Conservation (phyloP, 805 yeast species). For the Hanseniaspora meyeri region DNA sequence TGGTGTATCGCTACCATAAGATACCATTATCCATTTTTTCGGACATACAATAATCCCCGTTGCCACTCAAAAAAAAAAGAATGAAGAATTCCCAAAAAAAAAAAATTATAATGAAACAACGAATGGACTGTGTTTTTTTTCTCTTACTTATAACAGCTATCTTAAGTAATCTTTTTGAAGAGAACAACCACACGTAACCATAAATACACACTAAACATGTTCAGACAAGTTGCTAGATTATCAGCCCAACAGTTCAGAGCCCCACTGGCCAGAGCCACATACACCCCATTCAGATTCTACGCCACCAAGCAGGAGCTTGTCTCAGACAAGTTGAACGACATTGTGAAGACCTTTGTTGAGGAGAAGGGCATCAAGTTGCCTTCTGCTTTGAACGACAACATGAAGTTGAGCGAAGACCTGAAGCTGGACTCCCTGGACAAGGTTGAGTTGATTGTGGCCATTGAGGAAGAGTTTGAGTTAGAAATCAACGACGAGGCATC, state of each 20-base stretch:
- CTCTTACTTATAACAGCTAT: too few relatives aligned
- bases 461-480: slow-evolving; percentile 66
- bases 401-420: slow-evolving; percentile 11
- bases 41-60: too few relatives aligned
- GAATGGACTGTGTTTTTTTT: too few relatives aligned
- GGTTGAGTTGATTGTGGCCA: slow-evolving; percentile 89
- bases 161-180: too few relatives aligned
- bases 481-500: slow-evolving; percentile 14
- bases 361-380: not conserved
- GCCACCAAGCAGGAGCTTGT: slow-evolving; percentile 2
- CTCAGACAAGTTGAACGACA: not conserved
- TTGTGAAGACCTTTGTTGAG: not conserved
- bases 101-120: too few relatives aligned
- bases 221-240: slow-evolving; percentile 2
- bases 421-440: slow-evolving; percentile 71
- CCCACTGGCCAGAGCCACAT: not conserved
- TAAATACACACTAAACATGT: not conserved
- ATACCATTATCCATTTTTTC: too few relatives aligned
- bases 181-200: too few relatives aligned
- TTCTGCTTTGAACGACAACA: not conserved
- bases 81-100: too few relatives aligned
- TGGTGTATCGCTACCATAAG: too few relatives aligned
- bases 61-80: too few relatives aligned
- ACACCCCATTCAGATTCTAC: not conserved
- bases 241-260: not conserved